A percentile compares a stretch with the other conserved stretches of the same genome.
These are phyloP conservation scores for Caloboletus inedulis DNA, from an alignment of 1,284 basidiomycete species.

Conservation along the genomic window DNA sequence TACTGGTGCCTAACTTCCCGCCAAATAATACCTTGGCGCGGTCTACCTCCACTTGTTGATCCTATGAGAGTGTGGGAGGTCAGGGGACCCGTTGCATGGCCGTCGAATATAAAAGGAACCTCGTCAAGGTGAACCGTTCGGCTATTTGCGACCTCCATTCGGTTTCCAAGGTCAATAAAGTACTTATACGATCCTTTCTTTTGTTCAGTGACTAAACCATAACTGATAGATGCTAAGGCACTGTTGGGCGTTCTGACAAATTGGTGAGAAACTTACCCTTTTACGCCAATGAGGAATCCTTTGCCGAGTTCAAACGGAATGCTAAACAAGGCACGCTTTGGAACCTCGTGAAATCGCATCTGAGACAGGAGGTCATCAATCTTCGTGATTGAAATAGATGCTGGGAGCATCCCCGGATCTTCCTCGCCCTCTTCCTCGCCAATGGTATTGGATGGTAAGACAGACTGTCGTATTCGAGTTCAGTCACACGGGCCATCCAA, in stretches of 20 bases:
- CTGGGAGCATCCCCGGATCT: constrained; percentile 52
- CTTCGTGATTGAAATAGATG: constrained; percentile 66
- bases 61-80: constrained; percentile 39
- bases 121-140: constrained; percentile 78
- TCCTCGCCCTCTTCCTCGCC: constrained; percentile 45
- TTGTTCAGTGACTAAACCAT: constrained; percentile 83
- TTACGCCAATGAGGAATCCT: constrained; percentile 84
- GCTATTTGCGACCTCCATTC: constrained; percentile 69
- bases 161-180: constrained; percentile 75
- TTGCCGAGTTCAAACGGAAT: constrained; percentile 80
- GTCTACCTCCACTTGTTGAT: constrained; percentile 56
- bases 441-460: constrained; percentile 56
- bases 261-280: constrained; percentile 59
- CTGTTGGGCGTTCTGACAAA: constrained; percentile 1
- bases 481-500: constrained; percentile 4
- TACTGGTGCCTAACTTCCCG: constrained; percentile 51
- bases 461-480: constrained; percentile 40
- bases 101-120: constrained; percentile 37
- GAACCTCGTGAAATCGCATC: constrained; percentile 81
- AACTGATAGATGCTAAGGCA: constrained; percentile 45
- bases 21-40: constrained; percentile 61
- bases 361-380: constrained; percentile 80
- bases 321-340: constrained; percentile 85
- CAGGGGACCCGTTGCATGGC: constrained; percentile 2
- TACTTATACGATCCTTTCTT: constrained; percentile 78